Evolutionary conservation across 129 eudicot species (phyloP).

Genomic region (Sambucus nigra): DNA sequence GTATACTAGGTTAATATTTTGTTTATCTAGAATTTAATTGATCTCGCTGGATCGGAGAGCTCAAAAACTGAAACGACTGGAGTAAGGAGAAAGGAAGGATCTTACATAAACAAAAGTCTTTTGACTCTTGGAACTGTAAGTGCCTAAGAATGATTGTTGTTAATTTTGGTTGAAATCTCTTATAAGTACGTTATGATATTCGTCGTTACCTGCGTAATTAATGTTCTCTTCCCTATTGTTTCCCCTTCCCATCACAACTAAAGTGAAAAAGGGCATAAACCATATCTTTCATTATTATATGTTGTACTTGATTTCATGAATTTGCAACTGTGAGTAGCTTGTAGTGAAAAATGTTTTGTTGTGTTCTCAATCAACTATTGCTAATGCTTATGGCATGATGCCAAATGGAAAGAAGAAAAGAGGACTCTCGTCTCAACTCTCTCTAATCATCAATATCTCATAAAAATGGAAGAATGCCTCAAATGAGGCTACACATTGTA

Average conservation of each 20-base stretch:
- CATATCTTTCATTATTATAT: background rate
- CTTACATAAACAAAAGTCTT: conserved; percentile 95
- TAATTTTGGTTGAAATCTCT: background rate
- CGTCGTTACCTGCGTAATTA: background rate
- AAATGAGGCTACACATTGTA: too few relatives aligned
- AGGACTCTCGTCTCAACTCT: too few relatives aligned
- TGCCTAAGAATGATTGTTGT: background rate
- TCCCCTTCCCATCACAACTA: background rate
- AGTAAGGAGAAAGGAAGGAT: conserved; percentile 94
- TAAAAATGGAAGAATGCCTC: too few relatives aligned
- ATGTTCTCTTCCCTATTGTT: background rate
- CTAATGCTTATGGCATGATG: background rate
- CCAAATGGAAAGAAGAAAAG: too few relatives aligned
- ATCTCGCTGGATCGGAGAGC: conserved; percentile 98
- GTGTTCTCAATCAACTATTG: conserved; percentile 10
- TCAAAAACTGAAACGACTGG: conserved; percentile 99
- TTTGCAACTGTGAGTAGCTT: background rate
- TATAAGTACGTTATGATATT: background rate
- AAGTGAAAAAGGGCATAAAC: background rate
- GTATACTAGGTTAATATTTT: conserved; percentile 3
- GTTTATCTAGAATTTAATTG: conserved; percentile 51
- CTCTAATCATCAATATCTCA: too few relatives aligned
- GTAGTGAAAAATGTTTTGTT: background rate
- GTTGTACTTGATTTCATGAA: background rate
- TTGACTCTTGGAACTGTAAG: conserved; percentile 98